Base-by-base conservation (phyloP, 805 yeast genomes). In the Scheffersomyces spartinae region DNA sequence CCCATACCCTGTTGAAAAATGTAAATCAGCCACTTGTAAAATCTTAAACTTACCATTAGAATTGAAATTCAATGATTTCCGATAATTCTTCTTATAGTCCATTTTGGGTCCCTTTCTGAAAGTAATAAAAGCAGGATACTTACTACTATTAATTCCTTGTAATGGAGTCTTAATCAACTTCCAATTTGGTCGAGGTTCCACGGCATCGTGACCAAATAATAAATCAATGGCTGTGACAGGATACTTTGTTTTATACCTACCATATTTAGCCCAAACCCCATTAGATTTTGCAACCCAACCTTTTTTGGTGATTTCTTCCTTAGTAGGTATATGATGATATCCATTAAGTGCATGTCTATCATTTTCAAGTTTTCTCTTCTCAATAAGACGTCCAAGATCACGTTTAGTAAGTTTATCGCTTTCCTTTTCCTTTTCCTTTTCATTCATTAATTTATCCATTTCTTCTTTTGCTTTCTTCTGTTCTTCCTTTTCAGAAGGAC, bases 1-100 rank as follows among this genome's bases (percentile, higher is more conserved):
- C 9, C 96, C 96, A 27, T 57, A 64, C 5, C 85, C 86, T 0
- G 94, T 79, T n/a, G 91, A 68, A 45, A 80, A 76, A 51, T 91
- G 98, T 29, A 88, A 56, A 47, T 91, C 97, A 1, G 96, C 94
- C 4, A 88, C 71, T 49, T 91, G 98, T 7, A 84, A 51, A 21
- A 91, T 76, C 47, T 80, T 88, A 51, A 76, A 82, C 28, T 60
- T 66, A 4, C 71, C 72, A 12, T 64, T 43, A 2, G 51, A 33
- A 7, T 52, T 39, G 9, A 64, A 43, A 25, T 55, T 51, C 21
- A 72, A 48, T 41, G 37, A 29, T 28, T 38, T 38, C 42, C 26
- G 33, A 25, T 7, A 39, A 43, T 30, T 35, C 32, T 33, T 25
- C 16, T 38, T 38, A 36, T 50, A 53, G 30, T 52, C 47, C 9